Evolutionary conservation across 352 stramenopile genomes (phyloP).

Genomic region (Globisporangium uncinulatum): DNA sequence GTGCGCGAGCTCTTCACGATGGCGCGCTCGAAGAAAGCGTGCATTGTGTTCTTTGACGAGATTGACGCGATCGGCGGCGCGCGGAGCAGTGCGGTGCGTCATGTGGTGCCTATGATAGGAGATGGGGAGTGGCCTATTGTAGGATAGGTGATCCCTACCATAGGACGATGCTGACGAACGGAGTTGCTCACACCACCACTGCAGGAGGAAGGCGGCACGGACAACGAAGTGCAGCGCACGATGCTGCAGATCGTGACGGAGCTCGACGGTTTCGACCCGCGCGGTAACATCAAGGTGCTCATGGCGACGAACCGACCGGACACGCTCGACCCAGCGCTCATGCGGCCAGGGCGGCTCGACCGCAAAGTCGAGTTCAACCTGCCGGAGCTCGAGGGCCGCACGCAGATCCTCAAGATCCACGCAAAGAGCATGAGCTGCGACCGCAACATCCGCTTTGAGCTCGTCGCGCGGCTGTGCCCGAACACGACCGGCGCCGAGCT

Average conservation of each 20-base stretch:
- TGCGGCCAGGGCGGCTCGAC: slow-evolving; percentile 96
- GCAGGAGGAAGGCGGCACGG: slow-evolving; percentile 91
- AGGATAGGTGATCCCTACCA: not conserved
- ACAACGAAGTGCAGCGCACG: slow-evolving; percentile 99
- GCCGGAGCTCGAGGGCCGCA: slow-evolving; percentile 97
- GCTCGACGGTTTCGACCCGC: slow-evolving; percentile 98
- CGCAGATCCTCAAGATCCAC: slow-evolving; percentile 99
- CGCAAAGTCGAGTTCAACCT: slow-evolving; percentile 99
- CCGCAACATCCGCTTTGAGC: slow-evolving; percentile 98
- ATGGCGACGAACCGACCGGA: slow-evolving; percentile 98
- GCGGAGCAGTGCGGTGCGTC: slow-evolving; percentile 55
- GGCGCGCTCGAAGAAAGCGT: slow-evolving; percentile 97
- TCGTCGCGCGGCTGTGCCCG: slow-evolving; percentile 96
- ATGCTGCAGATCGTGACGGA: slow-evolving; percentile 99
- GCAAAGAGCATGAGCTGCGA: slow-evolving; percentile 99
- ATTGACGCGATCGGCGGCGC: slow-evolving; percentile 97
- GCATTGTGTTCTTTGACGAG: slow-evolving; percentile 99
- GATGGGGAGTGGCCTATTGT: not conserved
- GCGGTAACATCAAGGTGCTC: slow-evolving; percentile 99
- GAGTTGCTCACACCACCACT: not conserved
- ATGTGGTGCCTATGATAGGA: not conserved
- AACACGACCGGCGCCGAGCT: slow-evolving; percentile 99
- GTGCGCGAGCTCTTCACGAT: slow-evolving; percentile 99
- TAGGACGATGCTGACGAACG: not conserved
- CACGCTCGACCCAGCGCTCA: slow-evolving; percentile 94